These are phyloP conservation scores for Phytophthora tentaculata DNA, from an alignment of 352 stramenopile genomes.

Conservation along the genomic window DNA sequence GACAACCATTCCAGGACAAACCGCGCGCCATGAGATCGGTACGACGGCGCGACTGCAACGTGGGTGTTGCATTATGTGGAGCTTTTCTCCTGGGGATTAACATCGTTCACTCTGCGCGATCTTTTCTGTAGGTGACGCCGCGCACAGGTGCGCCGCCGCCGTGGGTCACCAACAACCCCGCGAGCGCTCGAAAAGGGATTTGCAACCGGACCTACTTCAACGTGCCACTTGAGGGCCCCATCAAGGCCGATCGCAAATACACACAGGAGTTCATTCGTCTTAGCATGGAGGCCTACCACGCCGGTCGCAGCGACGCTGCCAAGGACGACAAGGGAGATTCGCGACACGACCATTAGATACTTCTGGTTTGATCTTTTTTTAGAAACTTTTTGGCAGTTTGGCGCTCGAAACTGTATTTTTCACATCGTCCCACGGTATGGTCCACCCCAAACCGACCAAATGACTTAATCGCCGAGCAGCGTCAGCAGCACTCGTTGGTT, in stretches of 20 bases:
- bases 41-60: constrained; percentile 10
- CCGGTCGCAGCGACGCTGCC: constrained; percentile 31
- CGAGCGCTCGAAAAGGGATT: constrained; percentile 49
- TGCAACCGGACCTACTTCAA: constrained; percentile 54
- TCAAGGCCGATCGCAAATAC: constrained; percentile 69
- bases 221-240: constrained; percentile 49
- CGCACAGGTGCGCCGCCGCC: constrained; percentile 38
- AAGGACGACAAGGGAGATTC: constrained; percentile 7
- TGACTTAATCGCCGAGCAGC: neutral
- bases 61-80: neutral
- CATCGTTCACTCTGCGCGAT: constrained; percentile 17
- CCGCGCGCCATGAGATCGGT: constrained; percentile 45
- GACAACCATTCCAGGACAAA: constrained; percentile 54
- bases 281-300: constrained; percentile 52
- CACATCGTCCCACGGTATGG: constrained; percentile 14
- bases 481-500: neutral
- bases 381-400: no score
- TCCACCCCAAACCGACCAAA: constrained; percentile 10
- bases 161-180: constrained; percentile 62
- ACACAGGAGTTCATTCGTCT: constrained; percentile 71
- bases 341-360: constrained; percentile 16
- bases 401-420: no score
- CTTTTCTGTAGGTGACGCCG: constrained; percentile 24
- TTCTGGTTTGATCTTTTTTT: constrained; percentile 9
- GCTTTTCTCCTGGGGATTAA: neutral